Percentiles rank a stretch among this genome's conserved stretches.
These are phyloP conservation scores for Dothiorella sarmentorum DNA, from an alignment of 2,329 filamentous ascomycete species.

Conservation along the genomic window DNA sequence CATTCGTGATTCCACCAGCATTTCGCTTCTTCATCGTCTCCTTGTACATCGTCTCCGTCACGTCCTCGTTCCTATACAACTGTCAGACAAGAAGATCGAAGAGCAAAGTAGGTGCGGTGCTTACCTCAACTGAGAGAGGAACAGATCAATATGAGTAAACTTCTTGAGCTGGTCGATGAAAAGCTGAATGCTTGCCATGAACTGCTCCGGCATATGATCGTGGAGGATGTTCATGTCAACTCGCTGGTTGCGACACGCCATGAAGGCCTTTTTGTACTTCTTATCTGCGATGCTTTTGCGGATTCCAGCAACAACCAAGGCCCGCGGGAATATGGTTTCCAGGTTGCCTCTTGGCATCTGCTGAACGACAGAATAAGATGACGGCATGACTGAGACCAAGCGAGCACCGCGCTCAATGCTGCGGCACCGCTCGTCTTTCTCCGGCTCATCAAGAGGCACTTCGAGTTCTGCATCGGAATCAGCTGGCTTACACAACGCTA, in stretches of 20 bases:
- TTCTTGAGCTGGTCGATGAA: constrained; percentile 85
- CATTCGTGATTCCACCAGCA: constrained; percentile 25
- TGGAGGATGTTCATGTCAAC: constrained; percentile 98
- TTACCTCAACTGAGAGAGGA: constrained; percentile 79
- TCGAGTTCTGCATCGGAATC: constrained; percentile 60
- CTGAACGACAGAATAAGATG: constrained; percentile 77
- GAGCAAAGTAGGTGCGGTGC: constrained; percentile 22
- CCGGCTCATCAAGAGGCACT: constrained; percentile 81
- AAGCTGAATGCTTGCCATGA: constrained; percentile 68
- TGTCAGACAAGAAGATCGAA: neutral
- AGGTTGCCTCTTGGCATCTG: constrained; percentile 96
- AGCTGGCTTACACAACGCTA: constrained; percentile 25
- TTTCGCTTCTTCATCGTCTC: constrained; percentile 64
- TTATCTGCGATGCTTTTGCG: constrained; percentile 73
- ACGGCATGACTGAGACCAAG: constrained; percentile 84
- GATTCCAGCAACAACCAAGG: constrained; percentile 88
- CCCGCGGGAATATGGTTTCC: constrained; percentile 90
- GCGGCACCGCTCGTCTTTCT: constrained; percentile 86
- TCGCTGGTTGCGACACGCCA: constrained; percentile 83
- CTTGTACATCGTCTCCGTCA: constrained; percentile 88
- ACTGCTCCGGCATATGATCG: constrained; percentile 85
- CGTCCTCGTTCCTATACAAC: constrained; percentile 70
- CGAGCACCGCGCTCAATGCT: constrained; percentile 86
- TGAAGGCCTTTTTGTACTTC: constrained; percentile 80
- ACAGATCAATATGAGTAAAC: constrained; percentile 80